phyloP scores from a whole-genome alignment of 2,329 filamentous ascomycete genomes.

The Arthrobotrys sphaeroides region DNA sequence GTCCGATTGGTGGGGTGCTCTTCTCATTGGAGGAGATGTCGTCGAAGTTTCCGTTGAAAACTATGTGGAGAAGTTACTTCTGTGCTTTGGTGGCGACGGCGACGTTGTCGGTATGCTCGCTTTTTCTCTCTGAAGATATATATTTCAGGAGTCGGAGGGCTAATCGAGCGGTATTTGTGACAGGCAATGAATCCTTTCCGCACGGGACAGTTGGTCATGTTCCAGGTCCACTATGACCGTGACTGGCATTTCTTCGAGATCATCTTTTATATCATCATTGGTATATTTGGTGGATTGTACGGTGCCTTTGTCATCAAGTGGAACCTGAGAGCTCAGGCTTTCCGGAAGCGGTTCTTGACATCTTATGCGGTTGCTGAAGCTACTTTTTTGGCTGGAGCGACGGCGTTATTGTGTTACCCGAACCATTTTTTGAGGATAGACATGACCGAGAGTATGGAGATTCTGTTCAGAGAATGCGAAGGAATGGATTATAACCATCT shows the following conservation, averaged over 20 bases:
- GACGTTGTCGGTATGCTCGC: conserved; percentile 73
- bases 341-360: conserved; percentile 89
- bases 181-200: conserved; percentile 95
- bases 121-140: too few relatives aligned
- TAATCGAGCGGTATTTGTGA: background rate
- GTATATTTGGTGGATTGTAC: conserved; percentile 92
- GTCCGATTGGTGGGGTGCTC: conserved; percentile 93
- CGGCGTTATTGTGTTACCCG: conserved; percentile 93
- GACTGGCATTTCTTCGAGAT: conserved; percentile 98
- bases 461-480: conserved; percentile 92
- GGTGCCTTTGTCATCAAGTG: conserved; percentile 98
- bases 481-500: conserved; percentile 86
- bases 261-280: conserved; percentile 89
- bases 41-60: conserved; percentile 94
- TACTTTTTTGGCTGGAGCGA: conserved; percentile 80
- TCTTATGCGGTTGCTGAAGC: conserved; percentile 87
- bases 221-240: conserved; percentile 93
- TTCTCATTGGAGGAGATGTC: conserved; percentile 99
- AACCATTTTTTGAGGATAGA: conserved; percentile 96
- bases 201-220: conserved; percentile 98
- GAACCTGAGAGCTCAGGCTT: conserved; percentile 89
- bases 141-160: background rate
- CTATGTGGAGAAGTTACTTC: conserved; percentile 97
- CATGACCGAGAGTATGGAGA: conserved; percentile 99
- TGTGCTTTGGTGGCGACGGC: conserved; percentile 95